Conservation (phyloP, 2,329 filamentous ascomycete genomes). For the Colletotrichum cordylinicola region DNA sequence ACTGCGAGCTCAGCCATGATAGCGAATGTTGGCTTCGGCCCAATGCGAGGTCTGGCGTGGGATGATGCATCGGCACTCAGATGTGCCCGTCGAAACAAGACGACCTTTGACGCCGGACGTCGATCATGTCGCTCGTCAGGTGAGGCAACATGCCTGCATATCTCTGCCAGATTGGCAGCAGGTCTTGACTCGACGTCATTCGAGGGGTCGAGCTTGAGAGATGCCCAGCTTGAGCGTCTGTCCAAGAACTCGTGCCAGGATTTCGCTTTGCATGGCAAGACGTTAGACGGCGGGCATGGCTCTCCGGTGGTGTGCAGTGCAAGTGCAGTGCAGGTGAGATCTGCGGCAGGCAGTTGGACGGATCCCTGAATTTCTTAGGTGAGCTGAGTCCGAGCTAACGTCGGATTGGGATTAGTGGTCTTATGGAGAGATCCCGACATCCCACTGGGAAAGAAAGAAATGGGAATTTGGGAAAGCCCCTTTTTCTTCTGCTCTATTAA, state of each 20-base stretch:
- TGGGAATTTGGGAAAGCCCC: not conserved
- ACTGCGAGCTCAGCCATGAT: not conserved
- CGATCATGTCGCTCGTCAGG: not conserved
- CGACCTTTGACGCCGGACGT: not conserved
- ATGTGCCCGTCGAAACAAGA: not conserved
- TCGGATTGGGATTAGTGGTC: not conserved
- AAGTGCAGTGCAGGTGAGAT: not conserved
- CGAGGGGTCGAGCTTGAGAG: not conserved
- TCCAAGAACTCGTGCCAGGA: not conserved
- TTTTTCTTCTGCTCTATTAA: not conserved
- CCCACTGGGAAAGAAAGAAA: not conserved
- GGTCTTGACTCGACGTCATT: not conserved
- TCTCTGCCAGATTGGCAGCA: not conserved
- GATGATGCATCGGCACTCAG: not conserved
- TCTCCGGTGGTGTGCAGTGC: not conserved
- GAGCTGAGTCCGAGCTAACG: not conserved
- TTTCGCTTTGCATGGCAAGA: not conserved
- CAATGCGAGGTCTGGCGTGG: not conserved
- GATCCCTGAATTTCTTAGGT: constrained; percentile 8
- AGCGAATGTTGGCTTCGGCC: not conserved
- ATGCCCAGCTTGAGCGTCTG: not conserved
- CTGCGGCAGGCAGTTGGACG: not conserved
- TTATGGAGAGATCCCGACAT: constrained; percentile 1
- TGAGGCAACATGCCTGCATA: not conserved
- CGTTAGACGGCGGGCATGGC: not conserved